Evolutionary conservation across 225 moss, liverwort and hornwort species (phyloP).

Genomic region (Polytrichum commune): DNA sequence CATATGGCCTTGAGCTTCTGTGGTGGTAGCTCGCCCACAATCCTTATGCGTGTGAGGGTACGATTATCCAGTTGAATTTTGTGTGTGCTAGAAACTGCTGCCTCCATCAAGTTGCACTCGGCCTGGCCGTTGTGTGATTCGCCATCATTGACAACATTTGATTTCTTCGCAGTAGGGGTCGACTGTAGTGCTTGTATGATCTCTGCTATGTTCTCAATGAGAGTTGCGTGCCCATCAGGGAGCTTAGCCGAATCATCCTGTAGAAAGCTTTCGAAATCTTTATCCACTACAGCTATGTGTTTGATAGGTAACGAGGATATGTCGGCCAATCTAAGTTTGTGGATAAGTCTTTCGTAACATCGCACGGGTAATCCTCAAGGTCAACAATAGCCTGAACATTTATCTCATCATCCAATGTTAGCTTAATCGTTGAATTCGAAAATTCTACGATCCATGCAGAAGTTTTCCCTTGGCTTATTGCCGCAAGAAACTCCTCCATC

Average conservation of each 20-base stretch:
- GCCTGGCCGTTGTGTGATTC: neutral
- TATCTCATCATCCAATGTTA: rapidly evolving
- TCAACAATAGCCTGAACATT: rapidly evolving
- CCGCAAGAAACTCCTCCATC: neutral
- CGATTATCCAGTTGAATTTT: neutral
- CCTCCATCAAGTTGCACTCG: neutral
- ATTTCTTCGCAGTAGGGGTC: neutral
- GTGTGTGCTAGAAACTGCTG: neutral
- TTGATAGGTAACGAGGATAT: neutral
- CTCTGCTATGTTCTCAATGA: neutral
- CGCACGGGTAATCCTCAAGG: neutral
- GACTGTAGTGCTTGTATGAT: neutral
- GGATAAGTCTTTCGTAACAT: neutral
- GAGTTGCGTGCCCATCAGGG: no score
- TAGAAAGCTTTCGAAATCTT: no score
- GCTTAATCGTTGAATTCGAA: rapidly evolving
- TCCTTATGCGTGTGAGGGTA: neutral
- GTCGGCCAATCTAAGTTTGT: neutral
- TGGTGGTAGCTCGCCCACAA: neutral
- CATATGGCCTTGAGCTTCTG: neutral
- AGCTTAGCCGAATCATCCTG: no score
- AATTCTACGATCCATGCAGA: rapidly evolving
- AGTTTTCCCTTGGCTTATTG: no score
- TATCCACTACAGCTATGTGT: neutral
- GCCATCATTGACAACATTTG: neutral